Percentiles rank a stretch among this genome's conserved stretches.
phyloP scores from a whole-genome alignment of 1,284 basidiomycete species.

The Malassezia sp. region DNA sequence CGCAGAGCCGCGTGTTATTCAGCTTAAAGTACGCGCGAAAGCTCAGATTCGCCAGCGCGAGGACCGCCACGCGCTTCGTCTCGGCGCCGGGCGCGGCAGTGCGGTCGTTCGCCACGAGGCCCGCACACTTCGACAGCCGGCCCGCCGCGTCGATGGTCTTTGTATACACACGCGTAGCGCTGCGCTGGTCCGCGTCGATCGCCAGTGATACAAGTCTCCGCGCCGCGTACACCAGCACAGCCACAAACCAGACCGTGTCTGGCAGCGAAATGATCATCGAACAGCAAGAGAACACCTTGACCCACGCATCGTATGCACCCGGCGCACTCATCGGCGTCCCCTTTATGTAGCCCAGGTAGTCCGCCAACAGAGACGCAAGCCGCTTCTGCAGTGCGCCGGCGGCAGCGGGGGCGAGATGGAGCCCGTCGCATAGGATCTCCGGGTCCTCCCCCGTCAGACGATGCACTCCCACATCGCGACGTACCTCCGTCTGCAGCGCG shows the following conservation, averaged over 20 bases:
- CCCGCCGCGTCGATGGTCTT: constrained; percentile 43
- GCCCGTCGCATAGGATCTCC: too few species aligned
- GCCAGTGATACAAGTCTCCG: constrained; percentile 22
- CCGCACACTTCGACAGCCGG: constrained; percentile 36
- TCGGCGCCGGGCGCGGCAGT: constrained; percentile 23
- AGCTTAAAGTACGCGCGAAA: constrained; percentile 45
- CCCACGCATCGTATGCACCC: constrained; percentile 29
- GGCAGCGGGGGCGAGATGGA: neutral
- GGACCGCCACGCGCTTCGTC: constrained; percentile 37
- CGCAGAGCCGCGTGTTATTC: constrained; percentile 48
- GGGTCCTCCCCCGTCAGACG: too few species aligned
- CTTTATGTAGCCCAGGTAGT: constrained; percentile 6
- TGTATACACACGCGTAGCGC: neutral
- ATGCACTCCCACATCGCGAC: too few species aligned
- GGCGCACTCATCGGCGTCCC: too few species aligned
- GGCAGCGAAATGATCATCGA: constrained; percentile 40
- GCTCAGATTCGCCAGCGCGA: constrained; percentile 41
- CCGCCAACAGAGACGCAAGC: neutral
- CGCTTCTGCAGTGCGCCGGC: constrained; percentile 4
- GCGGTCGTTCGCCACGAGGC: constrained; percentile 42
- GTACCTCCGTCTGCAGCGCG: neutral
- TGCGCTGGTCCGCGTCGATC: constrained; percentile 14
- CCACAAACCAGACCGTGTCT: constrained; percentile 44
- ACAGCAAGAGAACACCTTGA: constrained; percentile 30
- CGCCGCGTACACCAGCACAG: constrained; percentile 26